Evolutionary conservation across 2,329 filamentous ascomycete genomes (phyloP).

Genomic region (Aspergillus arachidicola): DNA sequence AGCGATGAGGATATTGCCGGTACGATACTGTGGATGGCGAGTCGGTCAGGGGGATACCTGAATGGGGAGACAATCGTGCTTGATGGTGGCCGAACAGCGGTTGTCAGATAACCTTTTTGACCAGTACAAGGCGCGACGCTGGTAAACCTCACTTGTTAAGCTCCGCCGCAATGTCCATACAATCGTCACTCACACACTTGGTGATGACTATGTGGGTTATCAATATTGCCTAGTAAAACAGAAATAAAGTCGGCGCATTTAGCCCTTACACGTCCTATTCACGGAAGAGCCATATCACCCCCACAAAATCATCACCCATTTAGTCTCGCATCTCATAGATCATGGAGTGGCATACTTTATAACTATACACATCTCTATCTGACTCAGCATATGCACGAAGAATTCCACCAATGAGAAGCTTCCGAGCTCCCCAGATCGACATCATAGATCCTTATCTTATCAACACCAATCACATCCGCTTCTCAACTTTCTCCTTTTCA

Average conservation of each 20-base stretch:
- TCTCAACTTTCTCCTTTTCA: neutral
- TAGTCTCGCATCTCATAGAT: no score
- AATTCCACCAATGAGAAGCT: neutral
- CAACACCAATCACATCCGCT: neutral
- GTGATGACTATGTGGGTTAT: no score
- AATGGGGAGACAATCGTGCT: neutral
- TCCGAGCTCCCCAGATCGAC: neutral
- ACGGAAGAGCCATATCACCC: no score
- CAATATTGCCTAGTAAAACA: no score
- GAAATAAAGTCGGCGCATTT: no score
- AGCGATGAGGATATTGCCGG: constrained; percentile 3
- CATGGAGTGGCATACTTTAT: no score
- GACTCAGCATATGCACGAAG: neutral
- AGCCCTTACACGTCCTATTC: no score
- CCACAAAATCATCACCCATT: no score
- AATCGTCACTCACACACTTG: no score
- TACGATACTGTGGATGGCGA: constrained; percentile 3
- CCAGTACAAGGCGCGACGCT: no score
- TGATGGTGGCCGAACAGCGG: neutral
- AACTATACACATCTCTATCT: neutral
- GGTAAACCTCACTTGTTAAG: no score
- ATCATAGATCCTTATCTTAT: neutral
- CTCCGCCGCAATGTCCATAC: no score
- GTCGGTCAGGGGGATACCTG: neutral
- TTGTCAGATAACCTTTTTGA: neutral